Percentiles rank a stretch among this genome's conserved stretches.
These are phyloP conservation scores for Ensete glaucum DNA, from an alignment of 176 grass and related monocot species.

Conservation along the genomic window DNA sequence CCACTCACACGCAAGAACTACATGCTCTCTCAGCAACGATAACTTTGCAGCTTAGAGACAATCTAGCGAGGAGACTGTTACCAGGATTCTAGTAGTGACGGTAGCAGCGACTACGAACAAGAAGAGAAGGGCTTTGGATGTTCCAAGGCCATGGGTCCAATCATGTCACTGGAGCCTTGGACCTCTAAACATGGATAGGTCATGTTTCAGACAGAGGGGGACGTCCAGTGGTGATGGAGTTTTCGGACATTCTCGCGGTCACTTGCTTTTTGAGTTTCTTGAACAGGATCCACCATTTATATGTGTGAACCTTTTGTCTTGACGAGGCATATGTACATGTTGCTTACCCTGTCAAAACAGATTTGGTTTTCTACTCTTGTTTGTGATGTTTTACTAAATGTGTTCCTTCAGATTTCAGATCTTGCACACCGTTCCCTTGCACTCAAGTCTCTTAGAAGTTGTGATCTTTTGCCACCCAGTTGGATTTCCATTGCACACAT, in stretches of 20 bases:
- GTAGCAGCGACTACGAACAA: too few relatives aligned
- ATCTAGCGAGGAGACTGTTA: too few relatives aligned
- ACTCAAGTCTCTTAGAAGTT: slow-evolving; percentile 42
- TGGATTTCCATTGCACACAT: slow-evolving; percentile 59
- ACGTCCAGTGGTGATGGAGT: slow-evolving; percentile 36
- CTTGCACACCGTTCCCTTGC: slow-evolving; percentile 32
- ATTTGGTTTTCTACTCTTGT: neutral
- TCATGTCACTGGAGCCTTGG: neutral
- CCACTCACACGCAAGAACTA: too few relatives aligned
- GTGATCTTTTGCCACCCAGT: slow-evolving; percentile 45
- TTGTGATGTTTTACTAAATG: neutral
- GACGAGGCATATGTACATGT: slow-evolving; percentile 25
- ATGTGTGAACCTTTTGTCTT: slow-evolving; percentile 32
- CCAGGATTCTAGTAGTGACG: too few relatives aligned
- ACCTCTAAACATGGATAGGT: neutral
- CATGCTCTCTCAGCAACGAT: too few relatives aligned
- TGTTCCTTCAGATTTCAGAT: slow-evolving; percentile 23
- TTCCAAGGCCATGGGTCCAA: neutral
- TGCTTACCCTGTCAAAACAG: neutral
- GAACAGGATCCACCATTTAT: slow-evolving; percentile 36
- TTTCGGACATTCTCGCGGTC: neutral
- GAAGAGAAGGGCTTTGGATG: too few relatives aligned
- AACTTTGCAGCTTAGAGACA: too few relatives aligned
- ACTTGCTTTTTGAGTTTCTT: slow-evolving; percentile 35
- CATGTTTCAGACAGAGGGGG: too few relatives aligned